Evolutionary conservation across 208 protist species (phyloP).

Genomic region (Acanthamoeba lenticulata): DNA sequence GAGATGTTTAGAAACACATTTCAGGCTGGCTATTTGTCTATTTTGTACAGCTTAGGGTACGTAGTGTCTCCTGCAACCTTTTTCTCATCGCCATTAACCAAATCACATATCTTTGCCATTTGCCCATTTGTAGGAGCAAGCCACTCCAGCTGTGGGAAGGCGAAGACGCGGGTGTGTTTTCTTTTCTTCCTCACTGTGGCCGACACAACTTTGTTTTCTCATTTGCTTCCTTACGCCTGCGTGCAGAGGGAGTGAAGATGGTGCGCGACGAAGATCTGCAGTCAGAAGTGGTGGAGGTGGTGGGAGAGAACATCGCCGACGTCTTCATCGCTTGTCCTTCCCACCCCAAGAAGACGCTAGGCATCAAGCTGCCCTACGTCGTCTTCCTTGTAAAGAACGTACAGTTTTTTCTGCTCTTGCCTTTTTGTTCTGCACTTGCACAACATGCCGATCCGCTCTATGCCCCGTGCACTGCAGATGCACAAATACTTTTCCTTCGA

Average conservation of each 20-base stretch:
- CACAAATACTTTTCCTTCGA: conserved; percentile 99
- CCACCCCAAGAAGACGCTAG: conserved; percentile 96
- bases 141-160: conserved; percentile 98
- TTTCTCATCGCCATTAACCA: neutral
- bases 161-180: conserved; percentile 83
- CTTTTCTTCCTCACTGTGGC: neutral
- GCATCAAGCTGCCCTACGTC: conserved; percentile 99
- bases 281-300: conserved; percentile 98
- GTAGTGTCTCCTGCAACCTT: neutral
- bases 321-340: conserved; percentile 98
- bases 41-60: conserved; percentile 98
- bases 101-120: neutral
- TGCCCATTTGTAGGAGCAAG: conserved; percentile 87
- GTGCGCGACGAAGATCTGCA: conserved; percentile 99
- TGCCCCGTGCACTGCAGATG: conserved; percentile 81
- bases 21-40: conserved; percentile 97
- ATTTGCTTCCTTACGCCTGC: neutral
- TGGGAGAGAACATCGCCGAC: conserved; percentile 98
- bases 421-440: neutral
- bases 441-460: too few relatives aligned
- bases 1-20: conserved; percentile 99
- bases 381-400: conserved; percentile 99
- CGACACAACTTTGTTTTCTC: neutral
- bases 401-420: neutral
- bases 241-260: neutral